Base-by-base conservation (phyloP, 257 asterid genomes). In the Solanum pinnatisectum region DNA sequence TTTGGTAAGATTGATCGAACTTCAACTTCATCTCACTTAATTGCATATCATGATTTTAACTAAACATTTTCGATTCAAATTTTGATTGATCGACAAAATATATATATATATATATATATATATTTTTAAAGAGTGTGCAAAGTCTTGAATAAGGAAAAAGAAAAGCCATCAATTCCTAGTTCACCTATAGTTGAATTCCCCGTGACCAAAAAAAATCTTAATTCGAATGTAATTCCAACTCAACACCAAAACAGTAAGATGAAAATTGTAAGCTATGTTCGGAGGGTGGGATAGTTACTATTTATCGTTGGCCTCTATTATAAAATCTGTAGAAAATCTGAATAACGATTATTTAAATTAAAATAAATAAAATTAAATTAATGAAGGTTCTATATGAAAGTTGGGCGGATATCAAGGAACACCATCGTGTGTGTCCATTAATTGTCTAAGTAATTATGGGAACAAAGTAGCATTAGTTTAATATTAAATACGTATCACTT, bases 401-500 rank as follows among this genome's bases (percentile, higher is more conserved):
- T 86, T 56, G 22, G 76, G 88, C 85, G 88, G 83, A 56, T 44
- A 15, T 25, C 11, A 78, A 46, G 88, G 88, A 77, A 78, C 35
- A 12, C 78, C 86, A 37, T 32, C 88, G 86, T 77, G 88, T 35
- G 79, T 37, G 60, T 76, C 73, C 76, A 78, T 87, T 73, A 73
- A 73, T 35, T 67, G 40, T 18, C 63, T 8, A 77, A 87, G 42
- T 77, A 60, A 59, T 87, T 74, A 25, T 56, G 27, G 59, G 25
- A 2, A 87, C 33, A 60, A 87, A 10, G 25, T 56, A 13, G 3
- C 23, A 23, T 59, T 63, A 44, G 49, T 52, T 84, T 84, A 84
- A 36, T 84, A 27, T 84, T 84, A 59, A 84, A n/a, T 1, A 14
- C 25, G 25, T 44, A 78, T 56, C 49, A 84, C 14, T 73, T 73